Percentiles rank a stretch among this genome's conserved stretches.
These are phyloP conservation scores for Prunus davidiana DNA, from an alignment of 306 rosid species.

Conservation along the genomic window DNA sequence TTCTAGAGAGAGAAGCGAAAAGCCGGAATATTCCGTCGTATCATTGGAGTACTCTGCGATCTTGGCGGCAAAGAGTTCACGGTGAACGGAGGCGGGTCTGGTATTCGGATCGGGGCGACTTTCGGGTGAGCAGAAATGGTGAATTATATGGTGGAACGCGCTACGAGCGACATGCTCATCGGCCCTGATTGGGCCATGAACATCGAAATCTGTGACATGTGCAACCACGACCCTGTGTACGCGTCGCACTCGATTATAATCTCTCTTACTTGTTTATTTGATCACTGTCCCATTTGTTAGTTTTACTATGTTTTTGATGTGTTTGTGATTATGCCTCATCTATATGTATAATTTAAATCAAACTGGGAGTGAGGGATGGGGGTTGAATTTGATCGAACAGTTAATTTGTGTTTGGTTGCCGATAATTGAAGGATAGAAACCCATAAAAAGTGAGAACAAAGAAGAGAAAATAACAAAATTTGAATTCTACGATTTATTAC, in stretches of 20 bases:
- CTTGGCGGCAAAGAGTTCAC: slow-evolving; percentile 17
- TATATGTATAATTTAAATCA: not conserved
- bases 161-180: slow-evolving; percentile 87
- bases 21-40: slow-evolving; percentile 28
- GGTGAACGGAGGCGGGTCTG: slow-evolving; percentile 23
- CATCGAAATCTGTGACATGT: slow-evolving; percentile 94
- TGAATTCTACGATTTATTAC: not conserved
- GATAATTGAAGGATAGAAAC: not conserved
- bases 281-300: not conserved
- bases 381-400: slow-evolving; percentile 21
- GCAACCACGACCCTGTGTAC: slow-evolving; percentile 86
- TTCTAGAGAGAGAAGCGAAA: slow-evolving; percentile 15
- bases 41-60: slow-evolving; percentile 32
- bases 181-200: slow-evolving; percentile 99
- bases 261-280: not conserved
- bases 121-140: slow-evolving; percentile 57
- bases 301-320: not conserved
- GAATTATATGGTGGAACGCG: slow-evolving; percentile 91
- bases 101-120: slow-evolving; percentile 22
- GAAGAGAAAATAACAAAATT: no score
- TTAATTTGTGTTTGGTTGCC: slow-evolving; percentile 3
- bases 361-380: not conserved
- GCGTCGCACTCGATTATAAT: slow-evolving; percentile 29
- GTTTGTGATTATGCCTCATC: not conserved
- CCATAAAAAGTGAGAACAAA: not conserved